Percentiles rank a stretch among this genome's conserved stretches.
Conservation (phyloP, 1,139 yeast genomes). For the Magnusiomyces paraingens region DNA sequence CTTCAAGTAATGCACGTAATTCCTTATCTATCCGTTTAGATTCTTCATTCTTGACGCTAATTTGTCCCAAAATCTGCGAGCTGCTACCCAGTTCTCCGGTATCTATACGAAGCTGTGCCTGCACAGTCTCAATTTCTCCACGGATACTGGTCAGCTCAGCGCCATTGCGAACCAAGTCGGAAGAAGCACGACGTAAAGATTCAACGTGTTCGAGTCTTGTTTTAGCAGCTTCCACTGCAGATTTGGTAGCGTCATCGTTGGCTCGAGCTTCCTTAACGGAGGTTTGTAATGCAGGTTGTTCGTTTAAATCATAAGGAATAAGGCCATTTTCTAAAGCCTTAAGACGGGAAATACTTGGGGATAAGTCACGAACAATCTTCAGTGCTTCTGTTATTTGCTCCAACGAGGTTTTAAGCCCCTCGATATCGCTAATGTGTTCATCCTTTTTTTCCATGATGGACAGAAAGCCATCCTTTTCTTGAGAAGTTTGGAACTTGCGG, state of each 20-base stretch:
- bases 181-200: slow-evolving; percentile 33
- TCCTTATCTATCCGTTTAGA: slow-evolving; percentile 43
- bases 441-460: background rate
- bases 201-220: slow-evolving; percentile 26
- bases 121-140: slow-evolving; percentile 21
- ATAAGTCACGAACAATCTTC: background rate
- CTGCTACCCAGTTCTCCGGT: slow-evolving; percentile 32
- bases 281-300: background rate
- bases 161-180: slow-evolving; percentile 25
- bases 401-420: background rate
- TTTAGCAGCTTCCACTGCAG: slow-evolving; percentile 11
- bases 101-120: slow-evolving; percentile 38
- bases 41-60: slow-evolving; percentile 39
- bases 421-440: background rate
- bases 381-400: background rate
- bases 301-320: slow-evolving; percentile 1
- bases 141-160: slow-evolving; percentile 23
- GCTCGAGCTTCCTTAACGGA: slow-evolving; percentile 2
- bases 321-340: background rate
- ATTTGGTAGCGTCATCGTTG: slow-evolving; percentile 8
- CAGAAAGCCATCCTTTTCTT: slow-evolving; percentile 3
- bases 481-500: background rate
- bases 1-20: slow-evolving; percentile 41
- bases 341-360: background rate
- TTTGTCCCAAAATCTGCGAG: slow-evolving; percentile 48